Percentiles rank a stretch among this genome's conserved stretches.
Evolutionary conservation across 176 grass and related monocot species (phyloP).

Genomic region (Saccharum officinarum): DNA sequence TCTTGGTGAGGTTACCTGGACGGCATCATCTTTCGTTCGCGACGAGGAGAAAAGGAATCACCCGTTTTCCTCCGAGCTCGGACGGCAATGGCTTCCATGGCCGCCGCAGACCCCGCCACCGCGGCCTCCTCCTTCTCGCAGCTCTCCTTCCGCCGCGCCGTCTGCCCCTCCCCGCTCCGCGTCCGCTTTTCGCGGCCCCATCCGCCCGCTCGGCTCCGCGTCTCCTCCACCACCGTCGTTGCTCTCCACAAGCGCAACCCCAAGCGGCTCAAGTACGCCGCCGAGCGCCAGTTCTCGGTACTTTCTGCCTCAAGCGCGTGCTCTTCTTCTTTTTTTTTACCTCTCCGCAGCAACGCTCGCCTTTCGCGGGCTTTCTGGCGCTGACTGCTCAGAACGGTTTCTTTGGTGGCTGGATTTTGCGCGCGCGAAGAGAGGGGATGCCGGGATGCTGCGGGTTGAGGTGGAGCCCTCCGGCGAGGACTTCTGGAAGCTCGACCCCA

Average conservation of each 20-base stretch:
- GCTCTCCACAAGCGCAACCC: constrained; percentile 84
- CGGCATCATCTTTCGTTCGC: too few relatives aligned
- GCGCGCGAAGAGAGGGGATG: constrained; percentile 60
- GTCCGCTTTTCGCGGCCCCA: neutral
- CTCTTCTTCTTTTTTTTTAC: neutral
- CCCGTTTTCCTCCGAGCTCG: neutral
- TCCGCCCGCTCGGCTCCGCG: constrained; percentile 1
- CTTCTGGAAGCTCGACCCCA: constrained; percentile 77
- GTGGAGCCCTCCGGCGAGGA: constrained; percentile 71
- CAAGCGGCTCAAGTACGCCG: constrained; percentile 82
- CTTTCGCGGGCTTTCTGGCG: neutral
- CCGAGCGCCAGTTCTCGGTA: constrained; percentile 76
- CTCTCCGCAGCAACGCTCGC: neutral
- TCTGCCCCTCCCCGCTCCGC: constrained; percentile 11
- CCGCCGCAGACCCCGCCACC: constrained; percentile 6
- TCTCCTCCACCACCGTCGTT: constrained; percentile 25
- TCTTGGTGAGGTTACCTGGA: too few relatives aligned
- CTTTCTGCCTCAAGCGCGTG: neutral
- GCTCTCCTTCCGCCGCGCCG: constrained; percentile 32
- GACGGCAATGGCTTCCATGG: constrained; percentile 1
- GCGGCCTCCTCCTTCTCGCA: constrained; percentile 1
- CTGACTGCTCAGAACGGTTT: neutral
- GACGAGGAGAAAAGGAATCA: neutral
- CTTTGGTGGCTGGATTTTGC: neutral
- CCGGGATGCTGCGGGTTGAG: constrained; percentile 62